Evolutionary conservation across 31 red algal genomes (phyloP), one percentile per base, ranked within the genome.

Genomic region (Odonthalia washingtoniensis): DNA sequence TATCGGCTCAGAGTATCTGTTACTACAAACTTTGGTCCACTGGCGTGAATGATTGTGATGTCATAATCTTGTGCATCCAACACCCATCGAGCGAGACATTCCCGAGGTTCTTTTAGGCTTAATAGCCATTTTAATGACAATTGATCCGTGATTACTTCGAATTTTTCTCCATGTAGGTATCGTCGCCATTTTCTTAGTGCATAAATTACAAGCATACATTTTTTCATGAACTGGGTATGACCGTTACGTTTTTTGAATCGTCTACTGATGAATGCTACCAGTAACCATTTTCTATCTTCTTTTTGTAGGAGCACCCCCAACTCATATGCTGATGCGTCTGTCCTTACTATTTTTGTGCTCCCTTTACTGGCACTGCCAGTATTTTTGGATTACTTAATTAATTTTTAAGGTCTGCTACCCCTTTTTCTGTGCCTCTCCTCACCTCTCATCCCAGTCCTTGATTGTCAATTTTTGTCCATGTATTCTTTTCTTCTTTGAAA

Each of bases 81-180:
- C 40, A 83, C 35, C 61, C 80, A 83, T 26, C 80, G 31, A 21
- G 53, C 80, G n/a, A 83, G 14, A 3, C 62, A 1, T 1, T 65
- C 61, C 27, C 49, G 18, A 34, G 60, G 62, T 26, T 83, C 33
- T 70, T 83, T 27, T 34, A 83, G 57, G 37, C 64, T 69, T 18
- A 83, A 39, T 34, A 83, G 80, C 80, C 80, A n/a, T n/a, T 70
- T 69, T 60, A 83, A 69, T 2, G 80, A 32, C 80, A 83, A 35
- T 5, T 83, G 80, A 83, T 69, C 53, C 4, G 80, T 83, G 21
- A 69, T 27, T 14, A 68, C 28, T 36, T 27, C 37, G 62, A 83
- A 83, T 70, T 70, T 37, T 69, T 83, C 80, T 21, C 61, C 80
- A 35, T 83, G 1, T 37, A 83, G 61, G 40, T 83, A 83, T 3